Conservation (phyloP, 257 asterid genomes). For the Salvia hispanica region DNA sequence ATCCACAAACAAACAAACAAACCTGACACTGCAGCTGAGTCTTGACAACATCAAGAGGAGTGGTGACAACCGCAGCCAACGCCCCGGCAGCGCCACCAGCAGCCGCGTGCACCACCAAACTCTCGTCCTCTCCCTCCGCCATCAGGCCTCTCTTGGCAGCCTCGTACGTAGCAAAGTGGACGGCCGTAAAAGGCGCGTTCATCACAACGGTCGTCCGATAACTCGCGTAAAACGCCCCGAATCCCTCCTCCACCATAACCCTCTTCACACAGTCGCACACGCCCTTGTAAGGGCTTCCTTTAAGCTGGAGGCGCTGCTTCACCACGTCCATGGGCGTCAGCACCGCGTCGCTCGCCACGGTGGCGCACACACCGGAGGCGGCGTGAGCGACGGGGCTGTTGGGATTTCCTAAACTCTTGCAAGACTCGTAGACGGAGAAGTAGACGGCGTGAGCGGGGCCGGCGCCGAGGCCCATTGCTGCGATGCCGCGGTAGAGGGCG, state of each 20-base stretch:
- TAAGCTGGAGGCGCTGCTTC: slow-evolving; percentile 66
- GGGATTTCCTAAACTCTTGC: slow-evolving; percentile 46
- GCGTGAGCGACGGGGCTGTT: slow-evolving; percentile 52
- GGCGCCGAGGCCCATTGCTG: slow-evolving; percentile 65
- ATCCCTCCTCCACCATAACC: slow-evolving; percentile 53
- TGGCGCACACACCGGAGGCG: slow-evolving; percentile 51
- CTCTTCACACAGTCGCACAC: slow-evolving; percentile 59
- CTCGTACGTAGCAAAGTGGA: slow-evolving; percentile 65
- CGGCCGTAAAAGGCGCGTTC: slow-evolving; percentile 72
- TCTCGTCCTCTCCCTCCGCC: slow-evolving; percentile 44
- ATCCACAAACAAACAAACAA: background rate
- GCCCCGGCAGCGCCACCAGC: slow-evolving; percentile 74
- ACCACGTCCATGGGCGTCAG: slow-evolving; percentile 73
- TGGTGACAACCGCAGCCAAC: slow-evolving; percentile 59
- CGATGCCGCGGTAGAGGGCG: slow-evolving; percentile 58
- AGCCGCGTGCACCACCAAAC: slow-evolving; percentile 58
- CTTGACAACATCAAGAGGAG: slow-evolving; percentile 71
- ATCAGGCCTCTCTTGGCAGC: slow-evolving; percentile 52
- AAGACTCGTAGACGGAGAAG: slow-evolving; percentile 59
- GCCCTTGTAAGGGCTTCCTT: slow-evolving; percentile 63
- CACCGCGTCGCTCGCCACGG: slow-evolving; percentile 62
- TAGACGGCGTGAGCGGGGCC: slow-evolving; percentile 76
- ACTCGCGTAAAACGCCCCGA: slow-evolving; percentile 60
- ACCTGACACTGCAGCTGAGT: slow-evolving; percentile 80
- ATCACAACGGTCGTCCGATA: slow-evolving; percentile 64